Conservation (phyloP, 2,329 filamentous ascomycete genomes). For the Grosmannia huntii region DNA sequence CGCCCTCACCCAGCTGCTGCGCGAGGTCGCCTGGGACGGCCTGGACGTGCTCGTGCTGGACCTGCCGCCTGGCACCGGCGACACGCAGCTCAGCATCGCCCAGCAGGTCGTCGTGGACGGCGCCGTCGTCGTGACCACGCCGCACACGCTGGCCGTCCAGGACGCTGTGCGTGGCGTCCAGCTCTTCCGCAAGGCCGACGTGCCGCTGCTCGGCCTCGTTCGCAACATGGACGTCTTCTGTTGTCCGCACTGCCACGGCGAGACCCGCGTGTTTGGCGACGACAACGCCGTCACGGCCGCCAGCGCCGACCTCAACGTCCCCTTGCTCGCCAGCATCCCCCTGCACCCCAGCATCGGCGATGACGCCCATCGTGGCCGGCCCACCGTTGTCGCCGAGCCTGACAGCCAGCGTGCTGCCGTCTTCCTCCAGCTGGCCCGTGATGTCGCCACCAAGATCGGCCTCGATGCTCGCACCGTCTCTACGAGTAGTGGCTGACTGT, state of each 20-base stretch:
- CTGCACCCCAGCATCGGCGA: conserved; percentile 77
- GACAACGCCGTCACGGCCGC: conserved; percentile 51
- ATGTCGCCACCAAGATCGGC: conserved; percentile 34
- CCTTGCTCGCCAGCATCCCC: conserved; percentile 80
- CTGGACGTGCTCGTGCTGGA: conserved; percentile 84
- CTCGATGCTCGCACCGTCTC: neutral
- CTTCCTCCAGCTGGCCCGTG: conserved; percentile 58
- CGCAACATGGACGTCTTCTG: conserved; percentile 84
- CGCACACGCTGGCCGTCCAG: conserved; percentile 82
- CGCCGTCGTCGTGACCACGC: conserved; percentile 80
- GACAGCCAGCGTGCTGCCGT: conserved; percentile 56
- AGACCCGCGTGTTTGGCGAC: conserved; percentile 64
- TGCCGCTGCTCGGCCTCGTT: conserved; percentile 75
- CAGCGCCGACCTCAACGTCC: conserved; percentile 59
- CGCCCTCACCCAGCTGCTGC: conserved; percentile 84
- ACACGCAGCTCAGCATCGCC: conserved; percentile 92
- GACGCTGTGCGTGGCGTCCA: conserved; percentile 86
- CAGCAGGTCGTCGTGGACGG: conserved; percentile 87
- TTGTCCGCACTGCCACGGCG: conserved; percentile 64
- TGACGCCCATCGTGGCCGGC: conserved; percentile 75
- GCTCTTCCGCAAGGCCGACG: conserved; percentile 78
- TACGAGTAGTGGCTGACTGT: neutral
- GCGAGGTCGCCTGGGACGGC: conserved; percentile 87
- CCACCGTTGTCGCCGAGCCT: conserved; percentile 81
- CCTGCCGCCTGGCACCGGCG: conserved; percentile 85